Evolutionary conservation across 352 stramenopile species (phyloP).

Genomic region (Globisporangium nunn): DNA sequence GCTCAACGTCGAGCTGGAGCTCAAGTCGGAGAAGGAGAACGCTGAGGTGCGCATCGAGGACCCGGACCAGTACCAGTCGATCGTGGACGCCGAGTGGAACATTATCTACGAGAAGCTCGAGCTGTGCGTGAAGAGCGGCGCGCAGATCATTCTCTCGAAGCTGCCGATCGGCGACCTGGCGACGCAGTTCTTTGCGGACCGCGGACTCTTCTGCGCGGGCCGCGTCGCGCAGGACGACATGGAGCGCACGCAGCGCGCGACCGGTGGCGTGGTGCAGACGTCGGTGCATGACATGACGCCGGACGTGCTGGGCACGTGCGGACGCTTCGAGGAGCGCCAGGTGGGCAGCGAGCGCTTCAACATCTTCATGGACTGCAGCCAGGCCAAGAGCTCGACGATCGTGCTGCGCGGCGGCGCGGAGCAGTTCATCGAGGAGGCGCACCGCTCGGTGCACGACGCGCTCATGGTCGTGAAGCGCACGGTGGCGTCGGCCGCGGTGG

Average conservation of each 20-base stretch:
- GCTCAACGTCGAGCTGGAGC: conserved; percentile 98
- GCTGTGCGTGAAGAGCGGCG: conserved; percentile 85
- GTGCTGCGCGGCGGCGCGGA: conserved; percentile 96
- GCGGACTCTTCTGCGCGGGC: conserved; percentile 96
- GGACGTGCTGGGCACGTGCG: conserved; percentile 92
- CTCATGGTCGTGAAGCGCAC: conserved; percentile 98
- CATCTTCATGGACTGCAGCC: conserved; percentile 96
- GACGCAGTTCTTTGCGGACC: conserved; percentile 99
- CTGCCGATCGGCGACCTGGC: conserved; percentile 94
- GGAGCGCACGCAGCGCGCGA: conserved; percentile 94
- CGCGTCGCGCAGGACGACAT: conserved; percentile 96
- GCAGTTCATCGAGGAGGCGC: conserved; percentile 98
- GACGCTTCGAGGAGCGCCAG: conserved; percentile 95
- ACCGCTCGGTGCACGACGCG: conserved; percentile 97
- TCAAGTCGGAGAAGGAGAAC: conserved; percentile 99
- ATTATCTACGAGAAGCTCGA: conserved; percentile 99
- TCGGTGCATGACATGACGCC: conserved; percentile 90
- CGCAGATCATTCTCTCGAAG: conserved; percentile 98
- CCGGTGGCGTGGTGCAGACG: conserved; percentile 91
- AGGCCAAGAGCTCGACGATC: conserved; percentile 95
- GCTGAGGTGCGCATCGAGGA: conserved; percentile 97
- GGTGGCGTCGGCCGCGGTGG: conserved; percentile 88
- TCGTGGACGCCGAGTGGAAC: conserved; percentile 99
- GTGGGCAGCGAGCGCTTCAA: conserved; percentile 98
- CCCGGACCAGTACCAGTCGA: conserved; percentile 98